phyloP scores from a whole-genome alignment of 1,139 yeast species.

The Pichia sp. region DNA sequence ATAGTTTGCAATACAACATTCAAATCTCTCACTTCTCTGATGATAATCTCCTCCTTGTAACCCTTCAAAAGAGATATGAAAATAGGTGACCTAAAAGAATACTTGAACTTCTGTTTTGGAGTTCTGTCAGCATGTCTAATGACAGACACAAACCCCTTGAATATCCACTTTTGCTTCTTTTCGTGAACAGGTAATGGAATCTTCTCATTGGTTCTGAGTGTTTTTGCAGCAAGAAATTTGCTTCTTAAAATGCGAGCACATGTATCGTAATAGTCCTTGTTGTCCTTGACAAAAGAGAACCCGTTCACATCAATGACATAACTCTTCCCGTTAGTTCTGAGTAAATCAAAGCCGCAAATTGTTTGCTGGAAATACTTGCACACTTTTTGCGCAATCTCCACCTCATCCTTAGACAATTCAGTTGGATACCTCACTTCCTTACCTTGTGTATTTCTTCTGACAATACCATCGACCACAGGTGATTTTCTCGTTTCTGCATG shows the following conservation, averaged over 20 bases:
- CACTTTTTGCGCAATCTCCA: conserved; percentile 70
- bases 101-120: conserved; percentile 97
- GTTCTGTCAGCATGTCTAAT: conserved; percentile 98
- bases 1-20: conserved; percentile 83
- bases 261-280: conserved; percentile 74
- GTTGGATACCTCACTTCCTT: conserved; percentile 92
- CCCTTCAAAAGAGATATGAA: conserved; percentile 88
- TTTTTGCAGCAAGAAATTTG: conserved; percentile 57
- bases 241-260: conserved; percentile 74
- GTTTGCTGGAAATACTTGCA: conserved; percentile 79
- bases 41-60: conserved; percentile 92
- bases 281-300: conserved; percentile 95
- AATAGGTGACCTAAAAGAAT: conserved; percentile 81
- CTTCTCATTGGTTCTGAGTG: conserved; percentile 14
- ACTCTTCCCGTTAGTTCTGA: conserved; percentile 82
- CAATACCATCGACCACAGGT: conserved; percentile 98
- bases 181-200: conserved; percentile 30
- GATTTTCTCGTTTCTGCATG: conserved; percentile 98
- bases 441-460: conserved; percentile 94
- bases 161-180: conserved; percentile 93
- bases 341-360: conserved; percentile 95
- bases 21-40: conserved; percentile 81
- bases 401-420: conserved; percentile 67
- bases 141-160: conserved; percentile 87
- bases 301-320: conserved; percentile 98